Evolutionary conservation across 177 flowering plant species (phyloP).

Genomic region (Vitis hybrid): DNA sequence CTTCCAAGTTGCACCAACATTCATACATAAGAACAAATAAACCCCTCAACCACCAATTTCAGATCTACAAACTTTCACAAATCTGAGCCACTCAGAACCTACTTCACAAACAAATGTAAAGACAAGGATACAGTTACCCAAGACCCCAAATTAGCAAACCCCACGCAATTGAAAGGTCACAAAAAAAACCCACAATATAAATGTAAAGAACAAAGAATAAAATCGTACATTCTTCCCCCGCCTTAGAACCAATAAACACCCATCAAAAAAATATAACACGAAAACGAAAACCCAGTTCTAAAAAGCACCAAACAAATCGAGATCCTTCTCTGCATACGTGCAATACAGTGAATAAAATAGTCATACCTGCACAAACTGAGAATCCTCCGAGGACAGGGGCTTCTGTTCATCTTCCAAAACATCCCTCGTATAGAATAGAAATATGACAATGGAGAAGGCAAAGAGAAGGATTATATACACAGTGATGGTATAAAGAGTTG

Average conservation of each 20-base stretch:
- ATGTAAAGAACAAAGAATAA: too few species aligned
- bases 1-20: too few species aligned
- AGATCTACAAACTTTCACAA: too few species aligned
- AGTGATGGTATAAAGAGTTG: slow-evolving; percentile 20
- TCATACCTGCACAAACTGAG: slow-evolving; percentile 27
- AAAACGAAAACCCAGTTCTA: not conserved
- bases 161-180: too few species aligned
- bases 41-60: too few species aligned
- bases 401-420: slow-evolving; percentile 28
- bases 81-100: too few species aligned
- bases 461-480: slow-evolving; percentile 26
- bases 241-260: not conserved
- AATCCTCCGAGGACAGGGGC: not conserved
- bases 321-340: not conserved
- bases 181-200: too few species aligned
- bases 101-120: too few species aligned
- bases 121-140: too few species aligned
- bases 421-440: slow-evolving; percentile 24
- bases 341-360: not conserved
- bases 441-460: slow-evolving; percentile 29
- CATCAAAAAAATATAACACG: not conserved
- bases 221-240: not conserved
- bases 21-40: too few species aligned
- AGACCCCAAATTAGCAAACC: too few species aligned
- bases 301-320: not conserved